Evolutionary conservation across 2,329 filamentous ascomycete genomes (phyloP).

Genomic region (Cladosporium sp.): DNA sequence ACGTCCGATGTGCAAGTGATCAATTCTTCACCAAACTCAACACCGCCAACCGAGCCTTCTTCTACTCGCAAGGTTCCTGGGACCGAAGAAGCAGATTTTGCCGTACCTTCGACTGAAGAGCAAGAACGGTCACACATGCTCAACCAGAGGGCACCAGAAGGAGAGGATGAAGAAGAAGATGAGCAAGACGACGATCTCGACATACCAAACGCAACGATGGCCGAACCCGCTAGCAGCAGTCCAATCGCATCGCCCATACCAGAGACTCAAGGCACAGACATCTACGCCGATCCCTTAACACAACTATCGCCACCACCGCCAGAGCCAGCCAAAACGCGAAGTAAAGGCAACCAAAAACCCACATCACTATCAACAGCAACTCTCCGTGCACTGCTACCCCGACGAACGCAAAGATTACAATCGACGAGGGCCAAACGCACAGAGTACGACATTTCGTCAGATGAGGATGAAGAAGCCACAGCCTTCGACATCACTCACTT

Average conservation of each 20-base stretch:
- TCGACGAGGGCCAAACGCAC: conserved; percentile 20
- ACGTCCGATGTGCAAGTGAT: conserved; percentile 28
- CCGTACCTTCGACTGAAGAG: conserved; percentile 30
- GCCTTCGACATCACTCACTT: conserved; percentile 11
- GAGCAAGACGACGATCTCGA: conserved; percentile 27
- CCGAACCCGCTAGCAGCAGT: conserved; percentile 43
- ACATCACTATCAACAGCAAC: conserved; percentile 39
- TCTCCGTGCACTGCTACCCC: conserved; percentile 43
- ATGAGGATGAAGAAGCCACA: conserved; percentile 25
- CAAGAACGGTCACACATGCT: conserved; percentile 11
- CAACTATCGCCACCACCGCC: conserved; percentile 22
- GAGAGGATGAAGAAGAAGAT: conserved; percentile 17
- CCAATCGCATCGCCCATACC: conserved; percentile 15
- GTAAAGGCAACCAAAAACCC: conserved; percentile 19
- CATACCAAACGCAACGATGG: conserved; percentile 38
- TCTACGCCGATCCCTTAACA: conserved; percentile 20
- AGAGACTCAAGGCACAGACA: conserved; percentile 10
- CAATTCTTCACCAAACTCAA: conserved; percentile 31
- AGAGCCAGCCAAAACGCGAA: conserved; percentile 4
- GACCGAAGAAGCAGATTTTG: conserved; percentile 24
- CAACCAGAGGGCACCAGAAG: neutral
- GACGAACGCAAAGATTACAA: conserved; percentile 29
- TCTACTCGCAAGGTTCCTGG: conserved; percentile 21
- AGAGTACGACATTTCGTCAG: conserved; percentile 40
- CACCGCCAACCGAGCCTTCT: conserved; percentile 27